Evolutionary conservation across 1,284 basidiomycete species (phyloP), one percentile per base, ranked within the genome.

Genomic region (Ceratobasidium sp.): DNA sequence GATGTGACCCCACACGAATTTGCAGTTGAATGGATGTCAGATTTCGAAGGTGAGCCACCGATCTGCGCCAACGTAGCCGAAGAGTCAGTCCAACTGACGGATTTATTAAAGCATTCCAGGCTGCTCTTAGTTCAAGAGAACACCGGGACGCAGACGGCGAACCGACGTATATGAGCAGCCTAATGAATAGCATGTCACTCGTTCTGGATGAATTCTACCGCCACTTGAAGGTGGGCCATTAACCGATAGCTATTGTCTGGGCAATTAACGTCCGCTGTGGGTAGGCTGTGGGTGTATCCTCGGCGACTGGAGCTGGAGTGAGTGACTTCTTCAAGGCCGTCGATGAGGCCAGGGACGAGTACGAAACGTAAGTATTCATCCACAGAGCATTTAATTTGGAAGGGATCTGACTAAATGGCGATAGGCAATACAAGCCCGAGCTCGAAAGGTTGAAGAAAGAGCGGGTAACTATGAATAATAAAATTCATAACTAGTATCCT

Each of bases 131-230:
- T 0, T 80, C 85, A 0, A 88, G 90, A 75, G 78, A 82, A 7
- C 85, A 87, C 17, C 82, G 85, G 49, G 91, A 94, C 75, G 84
- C 89, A 8, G 92, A 93, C 72, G 96, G 94, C 50, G 95, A 96
- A 75, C 92, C 92, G 57, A 96, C 93, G 50, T 99, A 98, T 79
- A 97, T 98, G 94, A 97, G 94, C 79, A 96, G 93, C 76, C 82
- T 99, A 72, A 99, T 99, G 96, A 95, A 97, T 75, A 95, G 92
- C 77, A 99, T 99, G 97, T 95, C 94, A 78, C 82, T 99, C 54
- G 96, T 99, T 6, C 81, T 99, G 68, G 97, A 99, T 77, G 97
- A 99, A 77, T 99, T 99, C 76, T 99, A 99, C 82, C 94, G 96
- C 79, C 92, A 97, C 75, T 81, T 99, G 53, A 92, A 92, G 82